Evolutionary conservation across 306 rosid genomes (phyloP).

Genomic region (Quercus glauca): DNA sequence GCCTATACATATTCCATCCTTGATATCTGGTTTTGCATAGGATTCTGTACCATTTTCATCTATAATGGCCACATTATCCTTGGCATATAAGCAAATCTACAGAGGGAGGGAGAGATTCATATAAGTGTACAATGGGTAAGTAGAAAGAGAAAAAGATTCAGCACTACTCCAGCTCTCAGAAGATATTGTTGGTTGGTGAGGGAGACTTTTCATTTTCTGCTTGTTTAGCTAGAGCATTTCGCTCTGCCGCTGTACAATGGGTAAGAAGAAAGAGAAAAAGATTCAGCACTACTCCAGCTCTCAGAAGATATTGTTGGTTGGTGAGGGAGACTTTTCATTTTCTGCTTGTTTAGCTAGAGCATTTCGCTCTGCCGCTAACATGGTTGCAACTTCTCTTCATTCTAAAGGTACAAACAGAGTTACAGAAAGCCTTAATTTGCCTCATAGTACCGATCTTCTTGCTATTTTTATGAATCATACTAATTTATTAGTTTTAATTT

Average conservation of each 20-base stretch:
- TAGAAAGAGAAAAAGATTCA: conserved; percentile 3
- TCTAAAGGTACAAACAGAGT: conserved; percentile 14
- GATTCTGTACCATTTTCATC: no score
- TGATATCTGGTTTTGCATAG: no score
- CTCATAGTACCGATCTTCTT: background rate
- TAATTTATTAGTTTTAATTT: background rate
- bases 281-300: conserved; percentile 20
- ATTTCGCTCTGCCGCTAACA: conserved; percentile 17
- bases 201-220: conserved; percentile 38
- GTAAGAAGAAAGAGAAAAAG: background rate
- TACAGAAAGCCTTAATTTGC: background rate
- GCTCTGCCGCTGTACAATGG: background rate
- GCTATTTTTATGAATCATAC: background rate
- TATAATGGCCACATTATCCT: no score
- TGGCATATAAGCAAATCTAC: no score
- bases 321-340: conserved; percentile 38
- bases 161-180: conserved; percentile 23
- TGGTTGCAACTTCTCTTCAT: conserved; percentile 30
- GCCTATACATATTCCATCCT: no score
- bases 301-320: conserved; percentile 25
- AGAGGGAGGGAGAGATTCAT: background rate
- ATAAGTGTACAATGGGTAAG: background rate
- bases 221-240: conserved; percentile 26
- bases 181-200: conserved; percentile 27
- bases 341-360: conserved; percentile 31